phyloP scores from a whole-genome alignment of 78 protist genomes.

The Dictyostelium purpureum region DNA sequence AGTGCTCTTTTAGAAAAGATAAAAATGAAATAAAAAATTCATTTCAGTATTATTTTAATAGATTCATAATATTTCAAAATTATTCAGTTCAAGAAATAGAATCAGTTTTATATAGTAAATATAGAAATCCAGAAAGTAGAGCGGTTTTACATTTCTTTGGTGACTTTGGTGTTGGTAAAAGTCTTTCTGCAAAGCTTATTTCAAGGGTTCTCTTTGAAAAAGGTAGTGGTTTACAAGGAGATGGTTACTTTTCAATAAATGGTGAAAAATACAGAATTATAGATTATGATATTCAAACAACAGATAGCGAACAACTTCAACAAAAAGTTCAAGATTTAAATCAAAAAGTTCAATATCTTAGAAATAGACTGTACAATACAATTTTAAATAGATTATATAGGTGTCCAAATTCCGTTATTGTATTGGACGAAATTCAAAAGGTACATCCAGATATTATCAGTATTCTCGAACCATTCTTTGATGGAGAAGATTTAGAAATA shows the following conservation, averaged over 20 bases:
- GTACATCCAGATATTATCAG: conserved; percentile 11
- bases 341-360: background rate
- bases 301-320: background rate
- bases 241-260: conserved; percentile 27
- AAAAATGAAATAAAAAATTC: background rate
- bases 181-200: background rate
- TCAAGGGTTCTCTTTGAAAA: conserved; percentile 22
- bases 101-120: background rate
- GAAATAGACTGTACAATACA: background rate
- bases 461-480: conserved; percentile 54
- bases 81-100: background rate
- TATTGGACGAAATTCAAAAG: conserved; percentile 66
- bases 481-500: no score
- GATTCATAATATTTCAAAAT: background rate
- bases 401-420: conserved; percentile 28
- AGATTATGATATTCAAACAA: background rate
- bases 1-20: background rate
- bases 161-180: conserved; percentile 62
- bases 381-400: background rate
- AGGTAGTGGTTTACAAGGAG: conserved; percentile 17
- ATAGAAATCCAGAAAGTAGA: background rate
- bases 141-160: conserved; percentile 18
- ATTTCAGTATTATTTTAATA: background rate
- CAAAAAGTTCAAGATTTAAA: background rate
- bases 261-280: conserved; percentile 24